Conservation (phyloP, 2,329 filamentous ascomycete species). For the Aciculosporium take region DNA sequence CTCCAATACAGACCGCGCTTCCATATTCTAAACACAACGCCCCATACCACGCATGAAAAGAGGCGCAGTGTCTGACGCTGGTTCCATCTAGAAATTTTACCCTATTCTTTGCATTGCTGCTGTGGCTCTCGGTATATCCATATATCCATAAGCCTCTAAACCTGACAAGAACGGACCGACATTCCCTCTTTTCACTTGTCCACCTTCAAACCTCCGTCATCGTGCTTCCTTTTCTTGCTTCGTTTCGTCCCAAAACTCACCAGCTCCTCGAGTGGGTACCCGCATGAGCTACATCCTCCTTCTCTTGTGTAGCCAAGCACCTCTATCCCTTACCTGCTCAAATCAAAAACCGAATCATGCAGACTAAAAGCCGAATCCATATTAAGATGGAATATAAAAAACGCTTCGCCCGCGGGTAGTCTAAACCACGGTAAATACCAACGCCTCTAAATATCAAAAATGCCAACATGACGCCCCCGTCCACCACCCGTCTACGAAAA, state of each 20-base stretch:
- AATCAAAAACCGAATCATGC: no score
- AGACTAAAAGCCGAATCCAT: neutral
- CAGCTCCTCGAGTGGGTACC: no score
- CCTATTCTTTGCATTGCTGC: neutral
- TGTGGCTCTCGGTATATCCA: neutral
- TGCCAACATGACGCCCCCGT: conserved; percentile 6
- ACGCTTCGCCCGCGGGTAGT: neutral
- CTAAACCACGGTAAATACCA: neutral
- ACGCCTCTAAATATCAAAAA: conserved; percentile 8
- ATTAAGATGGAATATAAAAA: neutral
- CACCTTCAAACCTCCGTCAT: no score
- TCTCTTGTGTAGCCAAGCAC: no score
- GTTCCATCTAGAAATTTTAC: neutral
- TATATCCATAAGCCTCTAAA: neutral
- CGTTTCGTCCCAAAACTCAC: no score
- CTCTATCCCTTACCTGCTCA: no score
- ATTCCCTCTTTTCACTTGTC: neutral
- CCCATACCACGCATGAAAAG: neutral
- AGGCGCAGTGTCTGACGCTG: neutral
- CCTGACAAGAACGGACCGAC: neutral
- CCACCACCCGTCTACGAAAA: no score
- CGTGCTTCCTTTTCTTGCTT: no score
- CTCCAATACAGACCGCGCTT: no score
- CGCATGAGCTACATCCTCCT: no score
- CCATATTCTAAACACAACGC: no score